Percentiles rank a stretch among this genome's conserved stretches.
These are phyloP conservation scores for Plasmopara viticola DNA, from an alignment of 352 stramenopile genomes.

Conservation along the genomic window DNA sequence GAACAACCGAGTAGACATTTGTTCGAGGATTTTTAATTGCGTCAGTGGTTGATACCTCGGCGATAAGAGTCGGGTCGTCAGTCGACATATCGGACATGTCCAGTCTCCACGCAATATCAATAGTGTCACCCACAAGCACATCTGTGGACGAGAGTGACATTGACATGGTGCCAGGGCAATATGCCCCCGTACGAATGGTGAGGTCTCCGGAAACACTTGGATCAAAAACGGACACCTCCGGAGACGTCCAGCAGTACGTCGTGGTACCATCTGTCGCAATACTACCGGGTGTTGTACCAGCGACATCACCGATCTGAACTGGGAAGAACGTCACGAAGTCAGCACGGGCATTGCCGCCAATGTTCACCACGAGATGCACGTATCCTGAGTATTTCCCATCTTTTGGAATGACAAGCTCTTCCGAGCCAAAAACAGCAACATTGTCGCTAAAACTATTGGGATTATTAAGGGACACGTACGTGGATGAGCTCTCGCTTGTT, in stretches of 20 bases:
- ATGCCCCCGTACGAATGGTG: conserved; percentile 54
- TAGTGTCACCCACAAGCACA: conserved; percentile 39
- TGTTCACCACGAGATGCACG: conserved; percentile 59
- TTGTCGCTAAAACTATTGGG: conserved; percentile 54
- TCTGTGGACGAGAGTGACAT: conserved; percentile 47
- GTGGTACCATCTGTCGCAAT: conserved; percentile 58
- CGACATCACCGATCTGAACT: conserved; percentile 59
- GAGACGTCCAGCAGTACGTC: conserved; percentile 67
- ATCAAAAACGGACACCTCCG: conserved; percentile 57
- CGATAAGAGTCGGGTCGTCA: conserved; percentile 50
- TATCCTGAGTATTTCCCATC: conserved; percentile 78
- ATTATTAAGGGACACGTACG: conserved; percentile 64
- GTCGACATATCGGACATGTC: conserved; percentile 48
- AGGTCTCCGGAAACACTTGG: conserved; percentile 41
- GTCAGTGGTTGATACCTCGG: conserved; percentile 53
- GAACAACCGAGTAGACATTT: conserved; percentile 54
- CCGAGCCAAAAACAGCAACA: conserved; percentile 49
- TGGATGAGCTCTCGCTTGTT: conserved; percentile 35
- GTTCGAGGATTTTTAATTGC: conserved; percentile 47
- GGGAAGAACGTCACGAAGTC: conserved; percentile 80
- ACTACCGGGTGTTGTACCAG: conserved; percentile 37
- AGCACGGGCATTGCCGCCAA: conserved; percentile 52
- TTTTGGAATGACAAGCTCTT: conserved; percentile 65
- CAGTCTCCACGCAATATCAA: conserved; percentile 57
- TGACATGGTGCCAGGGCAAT: conserved; percentile 62